These are phyloP conservation scores for Clonostachys sp. DNA, from an alignment of 2,329 filamentous ascomycete genomes.

Conservation along the genomic window DNA sequence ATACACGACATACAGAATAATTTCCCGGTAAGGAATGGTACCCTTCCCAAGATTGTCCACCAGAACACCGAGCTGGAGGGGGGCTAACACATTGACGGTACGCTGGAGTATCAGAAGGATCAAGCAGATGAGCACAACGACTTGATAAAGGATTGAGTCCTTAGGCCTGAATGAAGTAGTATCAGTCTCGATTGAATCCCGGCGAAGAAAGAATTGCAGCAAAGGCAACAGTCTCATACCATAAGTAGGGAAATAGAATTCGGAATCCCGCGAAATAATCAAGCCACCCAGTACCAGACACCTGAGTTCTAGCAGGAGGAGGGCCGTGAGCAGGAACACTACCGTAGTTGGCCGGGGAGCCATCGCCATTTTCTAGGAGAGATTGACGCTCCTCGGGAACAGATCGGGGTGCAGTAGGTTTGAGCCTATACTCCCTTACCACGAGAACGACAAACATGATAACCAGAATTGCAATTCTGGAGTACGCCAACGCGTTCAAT, in stretches of 20 bases:
- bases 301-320: conserved; percentile 17
- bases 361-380: conserved; percentile 31
- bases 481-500: conserved; percentile 21
- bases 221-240: conserved; percentile 15
- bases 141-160: conserved; percentile 31
- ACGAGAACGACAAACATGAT: conserved; percentile 25
- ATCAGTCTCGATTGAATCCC: too few species aligned
- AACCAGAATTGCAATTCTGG: conserved; percentile 21
- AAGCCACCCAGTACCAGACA: conserved; percentile 32
- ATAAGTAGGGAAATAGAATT: conserved; percentile 39
- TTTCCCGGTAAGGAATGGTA: conserved; percentile 32
- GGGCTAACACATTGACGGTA: conserved; percentile 35
- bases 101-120: conserved; percentile 34
- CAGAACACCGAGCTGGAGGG: conserved; percentile 32
- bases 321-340: conserved; percentile 7
- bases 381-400: conserved; percentile 27
- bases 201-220: too few species aligned
- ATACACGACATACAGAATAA: conserved; percentile 36
- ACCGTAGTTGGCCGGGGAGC: conserved; percentile 18
- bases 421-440: conserved; percentile 22
- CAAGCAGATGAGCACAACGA: conserved; percentile 32
- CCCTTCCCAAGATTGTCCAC: conserved; percentile 33
- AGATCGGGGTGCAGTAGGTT: conserved; percentile 14
- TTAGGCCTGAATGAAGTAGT: conserved; percentile 25
- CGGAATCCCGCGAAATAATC: conserved; percentile 40